Base-by-base conservation (phyloP, 2,329 filamentous ascomycete species). In the Dactylellina cionopaga region DNA sequence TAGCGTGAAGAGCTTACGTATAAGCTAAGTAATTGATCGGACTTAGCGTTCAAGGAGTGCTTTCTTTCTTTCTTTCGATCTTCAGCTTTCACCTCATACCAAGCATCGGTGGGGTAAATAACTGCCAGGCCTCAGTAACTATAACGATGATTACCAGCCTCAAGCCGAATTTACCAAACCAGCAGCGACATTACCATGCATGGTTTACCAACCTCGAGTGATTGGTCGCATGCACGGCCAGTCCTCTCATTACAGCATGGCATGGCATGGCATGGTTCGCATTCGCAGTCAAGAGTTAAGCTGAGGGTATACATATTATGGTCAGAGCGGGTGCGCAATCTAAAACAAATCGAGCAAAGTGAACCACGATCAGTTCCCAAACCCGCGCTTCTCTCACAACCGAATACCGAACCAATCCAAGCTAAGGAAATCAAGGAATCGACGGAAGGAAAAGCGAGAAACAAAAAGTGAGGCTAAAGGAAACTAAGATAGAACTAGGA, bases 381-480 rank as follows among this genome's bases (percentile, higher is more conserved):
- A 66, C 62, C n/a, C 15, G 13, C 25, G 22, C 22, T 44, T 65
- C 39, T 55, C 35, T 54, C 43, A 41, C 62, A 52, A 44, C 65
- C 65, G 65, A 71, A 63, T 47, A 41, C 56, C 65, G 56, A 71
- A 47, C 65, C 65, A 71, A 71, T 71, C 65, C 65, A 58, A 37
- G 29, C 65, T 33, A 49, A 66, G 51, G 51, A 58, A 66, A 66
- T 49, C 51, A 56, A 41, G 51, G 51, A 58, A 56, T 51, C 17
- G 44, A 22, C 4, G n/a, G n/a, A n/a, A n/a, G n/a, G n/a, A n/a
- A n/a, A n/a, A n/a, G n/a, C n/a, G n/a, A n/a, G n/a, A n/a, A n/a
- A n/a, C n/a, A n/a, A n/a, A n/a, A n/a, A n/a, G n/a, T n/a, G n/a
- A n/a, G n/a, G n/a, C n/a, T n/a, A n/a, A n/a, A n/a, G n/a, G n/a